Conservation (phyloP, 2,329 filamentous ascomycete species). For the Graphilbum fragrans region DNA sequence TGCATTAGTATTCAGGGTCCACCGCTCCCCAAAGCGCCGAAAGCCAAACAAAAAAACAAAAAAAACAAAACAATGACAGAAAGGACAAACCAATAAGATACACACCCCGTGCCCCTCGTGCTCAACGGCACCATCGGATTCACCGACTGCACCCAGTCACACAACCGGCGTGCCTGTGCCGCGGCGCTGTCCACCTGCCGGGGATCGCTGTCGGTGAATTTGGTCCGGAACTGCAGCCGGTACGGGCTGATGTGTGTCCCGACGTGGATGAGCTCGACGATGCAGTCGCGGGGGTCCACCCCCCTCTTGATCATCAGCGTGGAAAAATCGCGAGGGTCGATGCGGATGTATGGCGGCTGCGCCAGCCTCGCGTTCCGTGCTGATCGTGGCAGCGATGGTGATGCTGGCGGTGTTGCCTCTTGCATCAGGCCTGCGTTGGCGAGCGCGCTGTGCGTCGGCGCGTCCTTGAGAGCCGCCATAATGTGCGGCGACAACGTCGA, state of each 20-base stretch:
- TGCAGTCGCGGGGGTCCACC: too few relatives aligned
- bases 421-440: not conserved
- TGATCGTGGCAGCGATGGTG: not conserved
- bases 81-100: too few relatives aligned
- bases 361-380: not conserved
- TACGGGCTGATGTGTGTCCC: not conserved
- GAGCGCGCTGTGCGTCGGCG: not conserved
- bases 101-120: not conserved
- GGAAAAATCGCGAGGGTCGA: not conserved
- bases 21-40: too few relatives aligned
- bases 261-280: not conserved
- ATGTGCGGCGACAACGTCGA: too few relatives aligned
- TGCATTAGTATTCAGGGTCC: too few relatives aligned
- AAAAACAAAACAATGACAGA: too few relatives aligned
- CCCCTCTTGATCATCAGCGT: not conserved
- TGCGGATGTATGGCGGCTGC: not conserved
- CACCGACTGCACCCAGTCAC: conserved; percentile 9
- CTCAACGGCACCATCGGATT: conserved; percentile 8
- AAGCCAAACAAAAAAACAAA: too few relatives aligned
- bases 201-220: not conserved
- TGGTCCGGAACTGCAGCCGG: not conserved
- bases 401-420: not conserved
- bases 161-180: conserved; percentile 13
- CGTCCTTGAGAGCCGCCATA: too few relatives aligned
- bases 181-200: conserved; percentile 7